Evolutionary conservation across 2,329 filamentous ascomycete genomes (phyloP), one percentile per base, ranked within the genome.

Genomic region (Apiospora arundinis): DNA sequence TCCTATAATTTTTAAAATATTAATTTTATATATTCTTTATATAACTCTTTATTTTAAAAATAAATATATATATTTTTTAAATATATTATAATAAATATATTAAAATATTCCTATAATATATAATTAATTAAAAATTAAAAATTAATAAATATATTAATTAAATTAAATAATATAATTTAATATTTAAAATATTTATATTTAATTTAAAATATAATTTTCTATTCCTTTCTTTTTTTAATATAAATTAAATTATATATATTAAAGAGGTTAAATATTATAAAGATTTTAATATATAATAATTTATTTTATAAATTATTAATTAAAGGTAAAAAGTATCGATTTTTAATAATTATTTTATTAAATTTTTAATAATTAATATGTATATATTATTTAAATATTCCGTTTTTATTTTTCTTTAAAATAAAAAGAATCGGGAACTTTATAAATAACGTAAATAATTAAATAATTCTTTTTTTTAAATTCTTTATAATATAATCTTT

Each of bases 141-240:
- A 5, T 28, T 32, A n/a, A 68, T 25, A 1, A n/a, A 21, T 49
- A 68, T 68, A 14, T 42, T 68, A 25, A 25, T 68, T 49, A 68
- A 16, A 2, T 18, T 12, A 12, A 68, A 68, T 0, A 21, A 11
- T 49, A 68, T 49, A 28, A 68, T 14, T 3, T 25, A 28, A n/a
- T 68, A 68, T 37, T 68, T 37, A 37, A 68, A 68, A 25, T 45
- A 32, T 6, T 40, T 48, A 48, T 25, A 68, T 28, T 48, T 46
- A 49, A 28, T 68, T 12, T 21, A 21, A 37, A 68, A 49, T 1
- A 4, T 18, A 4, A 14, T 68, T 49, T 46, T 68, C 18, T 37
- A 68, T 48, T 68, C 45, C 11, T 68, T 37, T 68, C n/a, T 11
- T 68, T 49, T 37, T 37, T 63, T 63, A 25, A 56, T 56, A 25